phyloP scores from a whole-genome alignment of 2,329 filamentous ascomycete species.

The Cladosporium colombiae region DNA sequence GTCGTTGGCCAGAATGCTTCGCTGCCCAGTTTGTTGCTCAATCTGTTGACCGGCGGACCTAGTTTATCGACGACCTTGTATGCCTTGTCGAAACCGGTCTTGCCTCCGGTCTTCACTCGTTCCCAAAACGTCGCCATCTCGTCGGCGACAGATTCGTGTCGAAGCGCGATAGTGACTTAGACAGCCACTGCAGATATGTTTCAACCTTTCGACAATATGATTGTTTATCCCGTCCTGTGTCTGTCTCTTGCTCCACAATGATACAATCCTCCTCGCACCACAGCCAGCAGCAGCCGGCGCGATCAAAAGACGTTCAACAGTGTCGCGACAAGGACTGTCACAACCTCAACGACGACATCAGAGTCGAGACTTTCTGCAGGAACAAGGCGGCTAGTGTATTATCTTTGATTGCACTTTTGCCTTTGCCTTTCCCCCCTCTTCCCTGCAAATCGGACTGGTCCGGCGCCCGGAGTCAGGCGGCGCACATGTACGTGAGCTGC shows the following conservation, averaged over 20 bases:
- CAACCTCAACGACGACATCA: constrained; percentile 3
- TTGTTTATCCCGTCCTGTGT: neutral
- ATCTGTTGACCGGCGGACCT: constrained; percentile 69
- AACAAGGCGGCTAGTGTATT: constrained; percentile 5
- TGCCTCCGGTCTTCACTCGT: constrained; percentile 55
- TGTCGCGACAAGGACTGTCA: constrained; percentile 3
- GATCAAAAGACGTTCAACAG: neutral
- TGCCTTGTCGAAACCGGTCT: constrained; percentile 73
- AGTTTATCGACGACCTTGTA: constrained; percentile 68
- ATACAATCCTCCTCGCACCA: constrained; percentile 1
- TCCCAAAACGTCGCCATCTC: constrained; percentile 49
- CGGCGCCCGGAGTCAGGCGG: constrained; percentile 16
- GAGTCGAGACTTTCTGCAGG: constrained; percentile 11
- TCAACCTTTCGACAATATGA: neutral
- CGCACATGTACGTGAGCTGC: constrained; percentile 9
- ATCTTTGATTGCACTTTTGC: constrained; percentile 4
- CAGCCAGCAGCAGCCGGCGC: neutral
- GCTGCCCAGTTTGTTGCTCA: constrained; percentile 78
- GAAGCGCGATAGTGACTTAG: neutral
- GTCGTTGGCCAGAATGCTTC: constrained; percentile 86
- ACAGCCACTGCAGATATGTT: neutral
- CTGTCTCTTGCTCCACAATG: constrained; percentile 8
- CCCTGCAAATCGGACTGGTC: constrained; percentile 8
- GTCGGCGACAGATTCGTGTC: neutral
- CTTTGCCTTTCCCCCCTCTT: neutral